A percentile compares a stretch with the other conserved stretches of the same genome.
phyloP scores from a whole-genome alignment of 78 protist genomes.

The Emiliania huxleyi region DNA sequence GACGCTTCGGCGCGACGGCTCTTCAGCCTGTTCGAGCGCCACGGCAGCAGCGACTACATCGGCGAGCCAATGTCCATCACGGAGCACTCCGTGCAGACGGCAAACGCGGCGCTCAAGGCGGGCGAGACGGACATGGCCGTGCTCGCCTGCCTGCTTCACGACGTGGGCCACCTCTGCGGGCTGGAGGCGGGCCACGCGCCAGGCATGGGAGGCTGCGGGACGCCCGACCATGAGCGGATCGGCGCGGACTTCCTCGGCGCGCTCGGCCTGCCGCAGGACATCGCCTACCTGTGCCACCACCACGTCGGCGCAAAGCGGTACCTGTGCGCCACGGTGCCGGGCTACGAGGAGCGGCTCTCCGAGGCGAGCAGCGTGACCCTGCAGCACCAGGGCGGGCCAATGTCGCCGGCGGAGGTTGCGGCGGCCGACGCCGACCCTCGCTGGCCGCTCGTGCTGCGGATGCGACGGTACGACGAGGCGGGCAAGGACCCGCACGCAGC shows the following conservation, averaged over 20 bases:
- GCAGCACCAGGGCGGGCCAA: background rate
- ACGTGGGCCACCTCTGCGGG: conserved; percentile 17
- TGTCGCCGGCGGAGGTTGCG: too few relatives aligned
- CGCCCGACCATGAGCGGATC: background rate
- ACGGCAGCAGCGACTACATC: conserved; percentile 22
- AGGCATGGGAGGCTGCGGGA: conserved; percentile 31
- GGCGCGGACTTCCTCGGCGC: background rate
- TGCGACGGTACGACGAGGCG: too few relatives aligned
- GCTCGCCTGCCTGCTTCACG: conserved; percentile 19
- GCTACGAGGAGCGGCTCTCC: background rate
- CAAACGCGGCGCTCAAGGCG: background rate
- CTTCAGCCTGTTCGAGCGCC: background rate
- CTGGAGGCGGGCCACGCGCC: conserved; percentile 31
- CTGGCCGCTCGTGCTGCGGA: too few relatives aligned
- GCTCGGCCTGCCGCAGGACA: background rate
- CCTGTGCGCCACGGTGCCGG: conserved; percentile 16
- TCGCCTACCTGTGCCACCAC: background rate
- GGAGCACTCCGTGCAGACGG: conserved; percentile 14
- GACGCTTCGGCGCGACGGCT: too few relatives aligned
- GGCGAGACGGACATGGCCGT: background rate
- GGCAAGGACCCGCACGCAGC: too few relatives aligned
- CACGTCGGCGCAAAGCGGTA: conserved; percentile 24
- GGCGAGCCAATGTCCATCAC: conserved; percentile 28
- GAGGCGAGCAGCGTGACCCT: conserved; percentile 1
- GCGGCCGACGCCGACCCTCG: too few relatives aligned